Conservation (phyloP, 2,329 filamentous ascomycete genomes). For the Incumbomyces delicatus region DNA sequence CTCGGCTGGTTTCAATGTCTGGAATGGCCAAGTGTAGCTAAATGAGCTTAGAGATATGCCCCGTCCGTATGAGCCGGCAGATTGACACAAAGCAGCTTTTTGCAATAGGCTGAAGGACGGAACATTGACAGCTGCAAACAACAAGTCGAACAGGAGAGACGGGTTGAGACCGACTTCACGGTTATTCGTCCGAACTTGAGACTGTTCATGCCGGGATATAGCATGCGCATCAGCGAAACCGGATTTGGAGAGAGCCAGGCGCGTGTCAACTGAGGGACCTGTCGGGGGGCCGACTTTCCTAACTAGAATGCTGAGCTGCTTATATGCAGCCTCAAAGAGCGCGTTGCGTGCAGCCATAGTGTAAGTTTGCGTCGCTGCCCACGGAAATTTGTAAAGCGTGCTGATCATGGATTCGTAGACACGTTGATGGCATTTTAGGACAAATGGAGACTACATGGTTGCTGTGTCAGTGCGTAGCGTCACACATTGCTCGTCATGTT, state of each 20-base stretch:
- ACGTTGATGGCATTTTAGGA: constrained; percentile 41
- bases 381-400: constrained; percentile 46
- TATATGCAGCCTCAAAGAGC: constrained; percentile 34
- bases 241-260: not conserved
- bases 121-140: constrained; percentile 32
- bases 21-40: constrained; percentile 18
- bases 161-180: constrained; percentile 30
- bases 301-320: constrained; percentile 60
- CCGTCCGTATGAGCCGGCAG: constrained; percentile 8
- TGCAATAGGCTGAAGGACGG: constrained; percentile 36
- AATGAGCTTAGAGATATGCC: constrained; percentile 11
- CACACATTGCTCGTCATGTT: not conserved
- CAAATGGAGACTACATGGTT: constrained; percentile 37
- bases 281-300: constrained; percentile 41
- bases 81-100: constrained; percentile 7
- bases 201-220: not conserved
- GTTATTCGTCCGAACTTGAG: not conserved
- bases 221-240: not conserved
- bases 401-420: constrained; percentile 44
- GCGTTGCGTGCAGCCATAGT: constrained; percentile 38
- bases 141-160: constrained; percentile 30
- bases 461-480: constrained; percentile 2
- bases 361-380: constrained; percentile 37
- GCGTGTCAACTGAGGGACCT: constrained; percentile 11
- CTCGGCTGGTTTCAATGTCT: constrained; percentile 10